These are phyloP conservation scores for Vinca minor DNA, from an alignment of 257 asterid species.

Conservation along the genomic window DNA sequence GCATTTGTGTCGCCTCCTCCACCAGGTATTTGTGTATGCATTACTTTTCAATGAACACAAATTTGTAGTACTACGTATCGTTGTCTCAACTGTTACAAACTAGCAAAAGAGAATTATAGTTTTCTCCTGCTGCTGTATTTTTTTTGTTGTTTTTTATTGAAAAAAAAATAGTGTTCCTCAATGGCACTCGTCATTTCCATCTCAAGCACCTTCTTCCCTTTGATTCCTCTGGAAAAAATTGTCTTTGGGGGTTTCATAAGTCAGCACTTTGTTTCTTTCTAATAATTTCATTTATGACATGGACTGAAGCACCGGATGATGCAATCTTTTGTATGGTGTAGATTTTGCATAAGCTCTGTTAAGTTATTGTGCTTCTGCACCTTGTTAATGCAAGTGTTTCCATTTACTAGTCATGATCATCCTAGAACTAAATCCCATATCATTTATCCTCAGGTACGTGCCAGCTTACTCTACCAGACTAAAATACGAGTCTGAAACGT, in stretches of 20 bases:
- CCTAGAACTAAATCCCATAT: neutral
- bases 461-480: conserved; percentile 93
- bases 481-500: conserved; percentile 50
- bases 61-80: neutral
- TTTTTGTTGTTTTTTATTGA: neutral
- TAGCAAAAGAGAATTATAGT: neutral
- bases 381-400: neutral
- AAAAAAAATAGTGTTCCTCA: neutral
- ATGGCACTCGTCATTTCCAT: neutral
- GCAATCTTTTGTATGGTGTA: neutral
- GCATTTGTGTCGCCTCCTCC: conserved; percentile 69
- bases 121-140: no score
- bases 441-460: conserved; percentile 52
- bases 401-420: neutral
- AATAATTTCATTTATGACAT: no score
- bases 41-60: neutral
- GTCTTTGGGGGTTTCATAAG: no score
- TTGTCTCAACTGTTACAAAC: neutral
- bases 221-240: no score
- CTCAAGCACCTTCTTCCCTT: neutral
- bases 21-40: conserved; percentile 82
- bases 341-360: neutral
- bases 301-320: no score
- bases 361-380: neutral
- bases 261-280: no score